A percentile compares a stretch with the other conserved stretches of the same genome.
These are phyloP conservation scores for Leucogyrophana mollusca DNA, from an alignment of 768 basidiomycete species.

Conservation along the genomic window DNA sequence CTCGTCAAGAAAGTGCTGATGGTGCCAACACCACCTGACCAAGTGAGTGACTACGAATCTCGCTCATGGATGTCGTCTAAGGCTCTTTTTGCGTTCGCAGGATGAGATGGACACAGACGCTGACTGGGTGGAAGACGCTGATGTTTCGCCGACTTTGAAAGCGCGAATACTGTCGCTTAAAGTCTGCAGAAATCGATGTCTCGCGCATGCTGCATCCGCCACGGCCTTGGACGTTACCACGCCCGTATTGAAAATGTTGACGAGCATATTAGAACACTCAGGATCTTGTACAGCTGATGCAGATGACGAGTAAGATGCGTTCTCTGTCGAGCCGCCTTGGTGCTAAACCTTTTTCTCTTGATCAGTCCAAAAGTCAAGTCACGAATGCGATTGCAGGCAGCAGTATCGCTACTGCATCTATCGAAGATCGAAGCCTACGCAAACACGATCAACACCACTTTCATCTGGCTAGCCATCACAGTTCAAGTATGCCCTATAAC, in stretches of 20 bases:
- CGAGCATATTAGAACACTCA: conserved; percentile 62
- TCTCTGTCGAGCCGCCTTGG: background rate
- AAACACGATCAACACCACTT: conserved; percentile 54
- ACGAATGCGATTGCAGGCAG: conserved; percentile 82
- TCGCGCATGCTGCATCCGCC: conserved; percentile 61
- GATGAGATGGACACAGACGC: conserved; percentile 57
- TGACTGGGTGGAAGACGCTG: conserved; percentile 77
- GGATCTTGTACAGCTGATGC: conserved; percentile 64
- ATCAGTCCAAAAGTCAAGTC: conserved; percentile 61
- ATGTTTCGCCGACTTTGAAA: conserved; percentile 53
- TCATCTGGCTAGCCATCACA: conserved; percentile 67
- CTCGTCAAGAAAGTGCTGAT: conserved; percentile 70
- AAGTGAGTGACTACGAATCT: conserved; percentile 35
- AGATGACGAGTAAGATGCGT: conserved; percentile 41
- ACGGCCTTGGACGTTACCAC: conserved; percentile 64
- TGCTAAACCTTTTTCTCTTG: conserved; percentile 10
- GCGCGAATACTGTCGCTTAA: conserved; percentile 80
- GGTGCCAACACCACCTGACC: conserved; percentile 45
- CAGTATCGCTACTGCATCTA: conserved; percentile 77
- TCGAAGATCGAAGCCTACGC: conserved; percentile 59
- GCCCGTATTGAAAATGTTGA: conserved; percentile 77
- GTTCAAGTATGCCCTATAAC: conserved; percentile 70
- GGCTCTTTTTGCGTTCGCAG: conserved; percentile 30
- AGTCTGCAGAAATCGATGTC: conserved; percentile 76
- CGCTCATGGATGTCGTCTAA: no score